phyloP scores from a whole-genome alignment of 257 asterid species.

The Solanum stenotomum region DNA sequence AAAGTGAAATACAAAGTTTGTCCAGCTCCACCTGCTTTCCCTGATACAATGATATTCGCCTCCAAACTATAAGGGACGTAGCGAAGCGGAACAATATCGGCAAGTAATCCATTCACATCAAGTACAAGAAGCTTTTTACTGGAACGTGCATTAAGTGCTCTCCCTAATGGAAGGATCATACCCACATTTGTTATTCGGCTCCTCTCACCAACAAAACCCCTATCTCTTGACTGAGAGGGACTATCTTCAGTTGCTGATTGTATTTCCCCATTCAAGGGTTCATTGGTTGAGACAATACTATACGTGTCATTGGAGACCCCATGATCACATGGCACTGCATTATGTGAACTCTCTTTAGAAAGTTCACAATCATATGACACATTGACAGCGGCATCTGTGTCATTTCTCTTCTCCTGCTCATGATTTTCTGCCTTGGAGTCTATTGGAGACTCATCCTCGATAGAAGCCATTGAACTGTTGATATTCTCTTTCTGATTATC shows the following conservation, averaged over 20 bases:
- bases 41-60: constrained; percentile 38
- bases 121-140: constrained; percentile 82
- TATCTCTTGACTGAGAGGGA: constrained; percentile 6
- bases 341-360: constrained; percentile 5
- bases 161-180: constrained; percentile 1
- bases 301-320: background rate
- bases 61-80: constrained; percentile 38
- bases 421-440: background rate
- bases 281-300: background rate
- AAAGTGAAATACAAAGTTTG: constrained; percentile 5
- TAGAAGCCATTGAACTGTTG: background rate
- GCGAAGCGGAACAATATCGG: constrained; percentile 42
- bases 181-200: constrained; percentile 9
- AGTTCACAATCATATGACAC: background rate
- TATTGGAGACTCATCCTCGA: background rate
- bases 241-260: background rate
- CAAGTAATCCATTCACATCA: constrained; percentile 74
- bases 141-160: constrained; percentile 8
- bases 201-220: constrained; percentile 4
- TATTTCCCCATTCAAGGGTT: background rate
- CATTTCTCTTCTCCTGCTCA: background rate
- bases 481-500: constrained; percentile 10
- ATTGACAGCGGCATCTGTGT: background rate
- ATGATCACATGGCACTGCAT: background rate
- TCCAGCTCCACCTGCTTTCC: constrained; percentile 49